phyloP scores from a whole-genome alignment of 371 early-diverging fungal species.

The Lichtheimia hyalospora region DNA sequence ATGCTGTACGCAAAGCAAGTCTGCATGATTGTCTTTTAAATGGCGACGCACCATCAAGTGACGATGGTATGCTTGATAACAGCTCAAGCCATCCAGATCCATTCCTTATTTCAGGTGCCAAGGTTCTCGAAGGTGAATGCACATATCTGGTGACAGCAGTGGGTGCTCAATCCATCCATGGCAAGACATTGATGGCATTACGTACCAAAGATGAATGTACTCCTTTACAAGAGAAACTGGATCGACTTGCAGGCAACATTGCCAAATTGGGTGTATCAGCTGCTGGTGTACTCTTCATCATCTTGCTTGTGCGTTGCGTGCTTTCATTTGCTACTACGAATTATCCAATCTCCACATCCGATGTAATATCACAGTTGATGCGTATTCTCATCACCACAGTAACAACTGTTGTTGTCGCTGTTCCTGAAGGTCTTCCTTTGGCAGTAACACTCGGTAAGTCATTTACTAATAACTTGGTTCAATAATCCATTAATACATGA shows the following conservation, averaged over 20 bases:
- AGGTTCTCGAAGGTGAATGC: slow-evolving; percentile 79
- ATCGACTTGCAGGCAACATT: slow-evolving; percentile 66
- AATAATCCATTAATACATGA: neutral
- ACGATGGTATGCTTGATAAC: slow-evolving; percentile 7
- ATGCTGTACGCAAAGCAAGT: slow-evolving; percentile 60
- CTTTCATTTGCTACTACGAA: slow-evolving; percentile 24
- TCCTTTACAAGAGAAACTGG: slow-evolving; percentile 71
- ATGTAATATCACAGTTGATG: slow-evolving; percentile 49
- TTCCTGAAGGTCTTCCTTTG: slow-evolving; percentile 81
- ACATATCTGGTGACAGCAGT: slow-evolving; percentile 67
- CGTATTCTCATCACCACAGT: slow-evolving; percentile 69
- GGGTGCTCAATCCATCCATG: slow-evolving; percentile 72
- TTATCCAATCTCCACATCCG: slow-evolving; percentile 20
- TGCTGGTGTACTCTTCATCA: slow-evolving; percentile 63
- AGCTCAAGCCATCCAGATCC: slow-evolving; percentile 42
- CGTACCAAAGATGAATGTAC: slow-evolving; percentile 59
- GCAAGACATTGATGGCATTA: slow-evolving; percentile 75
- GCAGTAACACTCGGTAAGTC: slow-evolving; percentile 68
- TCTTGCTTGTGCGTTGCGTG: slow-evolving; percentile 62
- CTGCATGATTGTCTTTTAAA: slow-evolving; percentile 29
- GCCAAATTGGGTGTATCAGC: slow-evolving; percentile 72
- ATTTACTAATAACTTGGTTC: neutral
- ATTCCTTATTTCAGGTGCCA: slow-evolving; percentile 74
- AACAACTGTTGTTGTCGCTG: slow-evolving; percentile 77
- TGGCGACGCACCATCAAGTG: neutral